phyloP scores from a whole-genome alignment of 2,329 filamentous ascomycete genomes.

The Colletotrichum trifolii region DNA sequence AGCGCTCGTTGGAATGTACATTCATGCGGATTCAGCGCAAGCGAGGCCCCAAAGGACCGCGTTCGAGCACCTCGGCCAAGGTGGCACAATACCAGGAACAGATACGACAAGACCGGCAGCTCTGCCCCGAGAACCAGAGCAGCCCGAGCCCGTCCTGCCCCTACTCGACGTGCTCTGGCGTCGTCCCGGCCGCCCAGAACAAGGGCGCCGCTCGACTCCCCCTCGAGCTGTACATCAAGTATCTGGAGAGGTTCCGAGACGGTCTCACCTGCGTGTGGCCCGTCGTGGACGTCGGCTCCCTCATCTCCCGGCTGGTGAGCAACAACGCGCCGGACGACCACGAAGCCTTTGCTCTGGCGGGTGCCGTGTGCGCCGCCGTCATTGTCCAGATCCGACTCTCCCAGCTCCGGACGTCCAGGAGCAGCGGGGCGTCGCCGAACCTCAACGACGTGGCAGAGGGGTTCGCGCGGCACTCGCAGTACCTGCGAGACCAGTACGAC shows the following conservation, averaged over 20 bases:
- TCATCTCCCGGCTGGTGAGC: not conserved
- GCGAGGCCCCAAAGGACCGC: slow-evolving; percentile 3
- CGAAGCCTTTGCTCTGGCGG: slow-evolving; percentile 41
- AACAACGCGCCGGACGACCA: slow-evolving; percentile 29
- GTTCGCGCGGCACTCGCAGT: not conserved
- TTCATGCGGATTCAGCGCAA: slow-evolving; percentile 1
- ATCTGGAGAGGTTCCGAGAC: not conserved
- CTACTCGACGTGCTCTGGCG: too few relatives aligned
- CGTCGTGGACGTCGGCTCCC: not conserved
- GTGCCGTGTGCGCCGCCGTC: slow-evolving; percentile 41
- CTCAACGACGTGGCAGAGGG: not conserved
- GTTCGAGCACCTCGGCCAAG: not conserved
- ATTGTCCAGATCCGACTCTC: slow-evolving; percentile 43
- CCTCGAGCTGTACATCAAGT: not conserved
- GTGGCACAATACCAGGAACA: slow-evolving; percentile 1
- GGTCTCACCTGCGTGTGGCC: too few relatives aligned
- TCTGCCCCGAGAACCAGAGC: not conserved
- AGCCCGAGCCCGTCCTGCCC: not conserved
- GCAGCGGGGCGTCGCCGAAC: not conserved
- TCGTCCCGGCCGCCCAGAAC: too few relatives aligned
- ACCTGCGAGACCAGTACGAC: slow-evolving; percentile 39
- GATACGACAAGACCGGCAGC: not conserved
- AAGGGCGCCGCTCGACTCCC: too few relatives aligned
- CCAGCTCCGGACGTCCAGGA: not conserved
- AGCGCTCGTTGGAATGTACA: slow-evolving; percentile 10